Conservation (phyloP, 208 protist genomes). For the Zelonia costaricensis region DNA sequence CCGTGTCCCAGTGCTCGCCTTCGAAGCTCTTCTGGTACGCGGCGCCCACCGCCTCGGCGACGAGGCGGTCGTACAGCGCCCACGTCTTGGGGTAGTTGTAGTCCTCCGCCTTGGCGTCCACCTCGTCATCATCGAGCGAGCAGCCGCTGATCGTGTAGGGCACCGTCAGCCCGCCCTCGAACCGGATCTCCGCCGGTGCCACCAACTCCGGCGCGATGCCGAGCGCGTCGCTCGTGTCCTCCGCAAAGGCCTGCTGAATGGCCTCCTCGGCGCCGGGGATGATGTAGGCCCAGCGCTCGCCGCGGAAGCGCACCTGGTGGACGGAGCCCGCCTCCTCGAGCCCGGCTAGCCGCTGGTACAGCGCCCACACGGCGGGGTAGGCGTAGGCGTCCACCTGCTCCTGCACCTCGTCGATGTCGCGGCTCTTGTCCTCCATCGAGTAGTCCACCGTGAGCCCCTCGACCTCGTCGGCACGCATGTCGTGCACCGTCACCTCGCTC, state of each 20-base stretch:
- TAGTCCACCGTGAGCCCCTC: slow-evolving; percentile 59
- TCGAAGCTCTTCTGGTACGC: slow-evolving; percentile 49
- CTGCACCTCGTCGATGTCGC: slow-evolving; percentile 37
- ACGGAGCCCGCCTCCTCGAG: slow-evolving; percentile 27
- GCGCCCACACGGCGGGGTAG: slow-evolving; percentile 55
- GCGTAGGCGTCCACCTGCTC: slow-evolving; percentile 42
- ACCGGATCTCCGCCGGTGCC: slow-evolving; percentile 33
- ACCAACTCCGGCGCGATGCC: slow-evolving; percentile 34
- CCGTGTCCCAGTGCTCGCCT: slow-evolving; percentile 51
- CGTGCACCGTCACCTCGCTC: slow-evolving; percentile 37
- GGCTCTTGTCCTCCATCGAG: slow-evolving; percentile 26
- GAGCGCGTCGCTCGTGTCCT: slow-evolving; percentile 46
- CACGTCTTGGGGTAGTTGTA: slow-evolving; percentile 59
- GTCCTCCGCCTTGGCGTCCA: slow-evolving; percentile 39
- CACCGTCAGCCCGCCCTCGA: slow-evolving; percentile 50
- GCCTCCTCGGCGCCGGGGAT: slow-evolving; percentile 26
- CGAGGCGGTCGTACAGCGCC: slow-evolving; percentile 47
- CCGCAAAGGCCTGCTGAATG: slow-evolving; percentile 34
- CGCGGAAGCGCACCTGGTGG: slow-evolving; percentile 49
- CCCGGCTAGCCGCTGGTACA: slow-evolving; percentile 47
- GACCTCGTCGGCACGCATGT: slow-evolving; percentile 34
- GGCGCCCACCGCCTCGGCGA: slow-evolving; percentile 35
- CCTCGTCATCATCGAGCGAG: slow-evolving; percentile 34
- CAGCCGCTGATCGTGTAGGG: slow-evolving; percentile 36
- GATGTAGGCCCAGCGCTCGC: slow-evolving; percentile 43